These are phyloP conservation scores for Aquilaria yunnanensis DNA, from an alignment of 345 rosid genomes.

Conservation along the genomic window DNA sequence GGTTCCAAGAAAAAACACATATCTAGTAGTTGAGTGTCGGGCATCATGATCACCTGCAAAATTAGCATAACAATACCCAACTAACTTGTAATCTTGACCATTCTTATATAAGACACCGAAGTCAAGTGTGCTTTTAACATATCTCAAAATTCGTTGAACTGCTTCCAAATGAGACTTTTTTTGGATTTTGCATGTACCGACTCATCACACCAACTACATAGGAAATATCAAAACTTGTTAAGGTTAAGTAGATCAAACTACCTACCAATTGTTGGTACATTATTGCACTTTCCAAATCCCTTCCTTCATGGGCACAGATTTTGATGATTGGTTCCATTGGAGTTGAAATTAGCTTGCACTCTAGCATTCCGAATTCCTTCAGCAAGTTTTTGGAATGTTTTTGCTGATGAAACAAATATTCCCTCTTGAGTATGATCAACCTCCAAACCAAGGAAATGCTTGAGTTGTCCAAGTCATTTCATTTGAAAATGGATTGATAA, in stretches of 20 bases:
- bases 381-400: conserved; percentile 12
- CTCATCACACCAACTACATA: conserved; percentile 5
- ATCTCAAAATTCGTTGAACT: conserved; percentile 1
- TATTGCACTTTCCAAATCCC: background rate
- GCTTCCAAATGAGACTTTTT: background rate
- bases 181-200: conserved; percentile 5
- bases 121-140: background rate
- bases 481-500: background rate
- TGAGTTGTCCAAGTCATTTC: conserved; percentile 9
- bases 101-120: background rate
- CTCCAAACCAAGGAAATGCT: conserved; percentile 13
- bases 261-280: conserved; percentile 12
- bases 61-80: background rate
- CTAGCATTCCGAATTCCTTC: no score
- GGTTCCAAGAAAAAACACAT: background rate
- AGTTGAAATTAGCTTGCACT: no score
- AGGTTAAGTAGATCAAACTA: conserved; percentile 11
- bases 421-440: background rate
- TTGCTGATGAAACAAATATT: background rate
- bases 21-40: background rate
- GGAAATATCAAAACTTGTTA: background rate
- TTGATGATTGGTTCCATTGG: no score
- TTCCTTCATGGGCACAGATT: no score
- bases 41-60: background rate
- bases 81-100: background rate